phyloP scores from a whole-genome alignment of 345 rosid species.

The Boechera retrofracta region DNA sequence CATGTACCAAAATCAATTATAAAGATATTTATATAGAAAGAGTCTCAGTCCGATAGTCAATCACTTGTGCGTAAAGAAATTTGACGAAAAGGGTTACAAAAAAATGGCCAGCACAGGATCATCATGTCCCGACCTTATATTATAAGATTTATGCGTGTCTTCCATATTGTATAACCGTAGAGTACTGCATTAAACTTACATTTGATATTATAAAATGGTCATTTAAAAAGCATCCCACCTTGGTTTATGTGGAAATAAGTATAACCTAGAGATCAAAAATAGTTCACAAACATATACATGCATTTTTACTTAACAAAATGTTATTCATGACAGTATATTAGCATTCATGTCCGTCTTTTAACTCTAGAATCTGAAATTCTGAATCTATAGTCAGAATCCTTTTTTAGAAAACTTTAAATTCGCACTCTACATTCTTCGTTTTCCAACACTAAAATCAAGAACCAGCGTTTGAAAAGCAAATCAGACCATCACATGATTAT shows the following conservation, averaged over 20 bases:
- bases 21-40: background rate
- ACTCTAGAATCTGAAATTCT: no score
- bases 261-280: background rate
- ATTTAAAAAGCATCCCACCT: background rate
- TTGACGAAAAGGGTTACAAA: conserved; percentile 5
- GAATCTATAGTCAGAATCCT: no score
- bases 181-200: background rate
- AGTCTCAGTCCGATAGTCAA: conserved; percentile 20
- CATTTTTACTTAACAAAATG: no score
- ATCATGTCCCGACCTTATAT: background rate
- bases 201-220: background rate
- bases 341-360: no score
- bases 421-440: no score
- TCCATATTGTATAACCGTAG: background rate
- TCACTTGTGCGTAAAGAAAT: conserved; percentile 29
- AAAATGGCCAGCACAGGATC: conserved; percentile 15
- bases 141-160: background rate
- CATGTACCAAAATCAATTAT: conserved; percentile 10
- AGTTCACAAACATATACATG: background rate
- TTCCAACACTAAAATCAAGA: no score
- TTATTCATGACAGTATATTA: no score
- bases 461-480: no score
- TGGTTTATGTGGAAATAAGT: background rate
- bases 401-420: no score
- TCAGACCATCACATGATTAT: no score